Percentiles rank a stretch among this genome's conserved stretches.
Evolutionary conservation across 2,329 filamentous ascomycete genomes (phyloP).

Genomic region (Aciculosporium take): DNA sequence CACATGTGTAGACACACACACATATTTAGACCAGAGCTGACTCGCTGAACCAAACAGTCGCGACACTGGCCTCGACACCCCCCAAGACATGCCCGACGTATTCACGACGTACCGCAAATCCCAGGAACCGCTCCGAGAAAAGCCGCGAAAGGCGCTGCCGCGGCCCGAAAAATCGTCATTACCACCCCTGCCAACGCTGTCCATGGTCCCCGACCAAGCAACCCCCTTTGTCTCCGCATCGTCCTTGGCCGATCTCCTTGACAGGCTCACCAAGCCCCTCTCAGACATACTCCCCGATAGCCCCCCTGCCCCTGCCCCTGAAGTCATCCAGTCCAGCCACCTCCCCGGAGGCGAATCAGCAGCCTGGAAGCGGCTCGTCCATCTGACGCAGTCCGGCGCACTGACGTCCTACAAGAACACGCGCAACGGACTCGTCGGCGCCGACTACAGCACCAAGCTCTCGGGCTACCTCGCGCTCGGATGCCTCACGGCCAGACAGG

Average conservation of each 20-base stretch:
- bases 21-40: too few species aligned
- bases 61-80: slow-evolving; percentile 44
- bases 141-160: slow-evolving; percentile 43
- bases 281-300: slow-evolving; percentile 33
- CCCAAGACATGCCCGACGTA: slow-evolving; percentile 53
- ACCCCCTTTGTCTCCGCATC: slow-evolving; percentile 50
- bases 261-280: slow-evolving; percentile 44
- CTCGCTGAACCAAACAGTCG: slow-evolving; percentile 31
- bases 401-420: slow-evolving; percentile 55
- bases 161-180: slow-evolving; percentile 35
- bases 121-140: slow-evolving; percentile 54
- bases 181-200: slow-evolving; percentile 38
- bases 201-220: slow-evolving; percentile 41
- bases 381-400: slow-evolving; percentile 46
- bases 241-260: slow-evolving; percentile 36
- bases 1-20: too few species aligned
- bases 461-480: slow-evolving; percentile 61
- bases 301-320: slow-evolving; percentile 36
- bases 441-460: slow-evolving; percentile 62
- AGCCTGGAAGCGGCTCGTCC: slow-evolving; percentile 42
- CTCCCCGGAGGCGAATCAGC: slow-evolving; percentile 53
- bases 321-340: slow-evolving; percentile 42
- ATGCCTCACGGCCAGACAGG: slow-evolving; percentile 56
- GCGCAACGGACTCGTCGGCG: slow-evolving; percentile 55
- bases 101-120: slow-evolving; percentile 64